These are phyloP conservation scores for Lepidopterella palustris DNA, from an alignment of 495 filamentous ascomycete species.

Conservation along the genomic window DNA sequence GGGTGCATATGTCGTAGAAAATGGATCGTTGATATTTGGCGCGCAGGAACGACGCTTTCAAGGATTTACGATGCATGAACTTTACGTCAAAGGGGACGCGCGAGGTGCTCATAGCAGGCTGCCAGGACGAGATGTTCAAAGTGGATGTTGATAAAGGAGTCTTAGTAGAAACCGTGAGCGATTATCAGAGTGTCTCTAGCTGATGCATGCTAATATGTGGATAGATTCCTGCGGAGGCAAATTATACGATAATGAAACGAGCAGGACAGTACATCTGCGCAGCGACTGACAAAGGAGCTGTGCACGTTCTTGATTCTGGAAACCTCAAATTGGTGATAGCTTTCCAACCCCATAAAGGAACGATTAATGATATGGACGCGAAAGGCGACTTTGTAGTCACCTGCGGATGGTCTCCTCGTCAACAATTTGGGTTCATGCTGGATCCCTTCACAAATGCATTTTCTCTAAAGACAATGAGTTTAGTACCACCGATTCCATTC, in stretches of 20 bases:
- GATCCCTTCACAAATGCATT: conserved; percentile 92
- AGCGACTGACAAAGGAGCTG: conserved; percentile 73
- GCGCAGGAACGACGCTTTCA: conserved; percentile 64
- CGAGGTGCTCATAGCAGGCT: conserved; percentile 80
- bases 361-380: conserved; percentile 92
- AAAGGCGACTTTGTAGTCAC: conserved; percentile 86
- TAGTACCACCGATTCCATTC: conserved; percentile 85
- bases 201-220: neutral
- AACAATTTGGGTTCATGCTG: conserved; percentile 57
- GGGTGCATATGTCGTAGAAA: neutral
- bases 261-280: conserved; percentile 79
- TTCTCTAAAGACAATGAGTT: conserved; percentile 77
- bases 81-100: conserved; percentile 77
- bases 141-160: conserved; percentile 83
- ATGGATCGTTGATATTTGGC: neutral
- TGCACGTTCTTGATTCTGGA: conserved; percentile 76
- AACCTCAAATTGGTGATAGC: conserved; percentile 70
- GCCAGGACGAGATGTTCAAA: conserved; percentile 78
- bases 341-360: conserved; percentile 80
- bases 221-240: conserved; percentile 55
- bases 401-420: conserved; percentile 82
- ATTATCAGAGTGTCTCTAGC: neutral
- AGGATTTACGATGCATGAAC: conserved; percentile 83
- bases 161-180: conserved; percentile 59
- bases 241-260: conserved; percentile 86